phyloP scores from a whole-genome alignment of 2,329 filamentous ascomycete species.

The Byssothecium circinans region DNA sequence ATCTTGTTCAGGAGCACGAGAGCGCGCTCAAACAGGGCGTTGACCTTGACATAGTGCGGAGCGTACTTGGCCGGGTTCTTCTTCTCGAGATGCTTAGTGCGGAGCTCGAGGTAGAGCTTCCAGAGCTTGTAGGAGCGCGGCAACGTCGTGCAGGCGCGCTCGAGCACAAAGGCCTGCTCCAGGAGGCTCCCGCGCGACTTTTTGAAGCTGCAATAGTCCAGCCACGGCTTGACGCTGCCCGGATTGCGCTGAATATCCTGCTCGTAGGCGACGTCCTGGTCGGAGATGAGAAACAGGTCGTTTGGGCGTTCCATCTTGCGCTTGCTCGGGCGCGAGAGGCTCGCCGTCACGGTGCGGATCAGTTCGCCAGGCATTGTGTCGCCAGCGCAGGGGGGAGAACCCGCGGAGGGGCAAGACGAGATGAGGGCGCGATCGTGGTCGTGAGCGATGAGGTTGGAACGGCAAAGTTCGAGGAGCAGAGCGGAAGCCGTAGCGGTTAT shows the following conservation, averaged over 20 bases:
- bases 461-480: conserved; percentile 10
- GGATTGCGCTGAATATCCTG: conserved; percentile 88
- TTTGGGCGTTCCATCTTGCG: conserved; percentile 38
- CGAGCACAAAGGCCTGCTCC: conserved; percentile 86
- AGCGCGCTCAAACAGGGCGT: conserved; percentile 89
- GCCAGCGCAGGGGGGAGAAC: conserved; percentile 32
- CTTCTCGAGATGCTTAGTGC: conserved; percentile 76
- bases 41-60: conserved; percentile 88
- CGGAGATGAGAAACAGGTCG: conserved; percentile 59
- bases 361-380: conserved; percentile 50
- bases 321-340: conserved; percentile 38
- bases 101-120: conserved; percentile 93
- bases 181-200: conserved; percentile 78
- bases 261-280: conserved; percentile 93
- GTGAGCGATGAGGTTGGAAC: conserved; percentile 15
- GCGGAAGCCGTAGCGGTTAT: too few species aligned
- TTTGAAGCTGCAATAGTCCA: conserved; percentile 92
- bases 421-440: conserved; percentile 11
- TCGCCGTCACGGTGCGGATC: conserved; percentile 41
- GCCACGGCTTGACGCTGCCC: conserved; percentile 88
- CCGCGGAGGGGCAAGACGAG: conserved; percentile 34
- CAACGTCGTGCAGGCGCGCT: conserved; percentile 85
- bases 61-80: conserved; percentile 81
- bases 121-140: conserved; percentile 97
- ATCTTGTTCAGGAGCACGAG: conserved; percentile 96